These are phyloP conservation scores for Zymoseptoria brevis DNA, from an alignment of 2,329 filamentous ascomycete genomes.

Conservation along the genomic window DNA sequence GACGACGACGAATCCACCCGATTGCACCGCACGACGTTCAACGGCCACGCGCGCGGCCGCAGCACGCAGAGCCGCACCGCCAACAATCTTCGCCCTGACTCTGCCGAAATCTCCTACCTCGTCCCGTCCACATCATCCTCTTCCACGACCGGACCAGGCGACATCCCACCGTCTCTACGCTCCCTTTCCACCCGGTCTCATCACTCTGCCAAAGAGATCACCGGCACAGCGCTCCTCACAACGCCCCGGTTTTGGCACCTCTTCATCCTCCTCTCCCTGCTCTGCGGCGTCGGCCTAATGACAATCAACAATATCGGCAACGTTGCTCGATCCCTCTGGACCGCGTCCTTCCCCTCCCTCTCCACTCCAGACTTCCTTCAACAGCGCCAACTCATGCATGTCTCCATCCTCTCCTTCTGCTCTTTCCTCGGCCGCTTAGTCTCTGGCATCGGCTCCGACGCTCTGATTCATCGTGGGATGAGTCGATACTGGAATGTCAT, in stretches of 20 bases:
- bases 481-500: slow-evolving; percentile 90
- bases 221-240: slow-evolving; percentile 66
- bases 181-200: slow-evolving; percentile 27
- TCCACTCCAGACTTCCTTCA: slow-evolving; percentile 56
- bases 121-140: slow-evolving; percentile 53
- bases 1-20: slow-evolving; percentile 9
- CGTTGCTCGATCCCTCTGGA: slow-evolving; percentile 76
- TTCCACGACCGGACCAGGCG: slow-evolving; percentile 44
- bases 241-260: slow-evolving; percentile 83
- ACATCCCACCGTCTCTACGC: slow-evolving; percentile 34
- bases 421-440: slow-evolving; percentile 76
- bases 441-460: slow-evolving; percentile 75
- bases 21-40: slow-evolving; percentile 10
- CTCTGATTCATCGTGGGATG: slow-evolving; percentile 67
- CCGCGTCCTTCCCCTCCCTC: slow-evolving; percentile 46
- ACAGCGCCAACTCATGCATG: slow-evolving; percentile 78
- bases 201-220: slow-evolving; percentile 80
- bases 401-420: slow-evolving; percentile 83
- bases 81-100: slow-evolving; percentile 28
- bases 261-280: slow-evolving; percentile 77
- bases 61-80: slow-evolving; percentile 5
- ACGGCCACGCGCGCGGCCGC: slow-evolving; percentile 3
- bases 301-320: slow-evolving; percentile 99
- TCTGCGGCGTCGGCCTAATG: slow-evolving; percentile 92
- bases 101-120: slow-evolving; percentile 73